A percentile compares a stretch with the other conserved stretches of the same genome.
phyloP scores from a whole-genome alignment of 2,329 filamentous ascomycete species.

The Apiospora marii region DNA sequence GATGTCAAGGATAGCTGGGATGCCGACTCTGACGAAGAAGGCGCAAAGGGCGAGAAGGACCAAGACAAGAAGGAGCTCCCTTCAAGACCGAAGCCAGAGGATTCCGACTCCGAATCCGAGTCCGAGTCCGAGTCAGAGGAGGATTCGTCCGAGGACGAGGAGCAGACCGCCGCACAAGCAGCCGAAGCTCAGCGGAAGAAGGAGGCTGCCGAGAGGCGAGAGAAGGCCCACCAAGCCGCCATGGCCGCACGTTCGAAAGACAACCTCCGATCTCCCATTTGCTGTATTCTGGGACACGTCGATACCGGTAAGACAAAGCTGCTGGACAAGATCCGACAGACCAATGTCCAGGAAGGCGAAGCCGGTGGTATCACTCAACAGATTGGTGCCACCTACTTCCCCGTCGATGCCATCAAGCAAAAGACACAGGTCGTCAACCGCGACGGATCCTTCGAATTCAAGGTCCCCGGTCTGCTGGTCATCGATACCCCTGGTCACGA shows the following conservation, averaged over 20 bases:
- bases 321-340: conserved; percentile 97
- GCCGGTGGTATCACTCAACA: conserved; percentile 99
- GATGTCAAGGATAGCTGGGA: conserved; percentile 97
- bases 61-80: conserved; percentile 39
- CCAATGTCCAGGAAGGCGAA: conserved; percentile 98
- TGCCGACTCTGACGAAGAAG: conserved; percentile 79
- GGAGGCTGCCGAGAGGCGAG: conserved; percentile 86
- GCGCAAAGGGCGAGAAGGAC: conserved; percentile 44
- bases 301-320: conserved; percentile 99
- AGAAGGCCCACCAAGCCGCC: conserved; percentile 90
- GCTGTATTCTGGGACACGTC: conserved; percentile 99
- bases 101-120: conserved; percentile 55
- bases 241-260: conserved; percentile 91
- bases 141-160: conserved; percentile 69
- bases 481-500: conserved; percentile 99
- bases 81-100: conserved; percentile 43
- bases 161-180: conserved; percentile 73
- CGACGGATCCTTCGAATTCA: conserved; percentile 92
- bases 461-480: conserved; percentile 93
- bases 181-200: conserved; percentile 82
- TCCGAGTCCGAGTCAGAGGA: conserved; percentile 55
- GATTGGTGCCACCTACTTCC: conserved; percentile 99
- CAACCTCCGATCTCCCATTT: conserved; percentile 95
- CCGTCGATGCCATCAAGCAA: conserved; percentile 87
- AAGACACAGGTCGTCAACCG: conserved; percentile 95